These are phyloP conservation scores for Beauveria rudraprayagi DNA, from an alignment of 2,329 filamentous ascomycete species.

Conservation along the genomic window DNA sequence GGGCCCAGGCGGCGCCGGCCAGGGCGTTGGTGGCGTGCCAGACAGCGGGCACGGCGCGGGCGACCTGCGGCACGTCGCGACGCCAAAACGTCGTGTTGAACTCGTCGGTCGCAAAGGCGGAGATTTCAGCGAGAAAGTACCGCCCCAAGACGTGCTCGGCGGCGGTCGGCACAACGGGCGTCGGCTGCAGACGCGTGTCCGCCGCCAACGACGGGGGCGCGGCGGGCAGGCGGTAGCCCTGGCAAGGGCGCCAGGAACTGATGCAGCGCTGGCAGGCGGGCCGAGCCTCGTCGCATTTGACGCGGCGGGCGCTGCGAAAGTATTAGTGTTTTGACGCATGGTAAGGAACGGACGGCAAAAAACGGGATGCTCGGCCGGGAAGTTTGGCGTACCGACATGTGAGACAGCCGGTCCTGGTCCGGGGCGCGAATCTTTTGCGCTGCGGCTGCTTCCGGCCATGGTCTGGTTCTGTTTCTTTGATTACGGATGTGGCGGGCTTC, in stretches of 20 bases:
- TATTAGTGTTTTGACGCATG: too few relatives aligned
- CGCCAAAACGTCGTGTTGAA: background rate
- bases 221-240: background rate
- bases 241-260: background rate
- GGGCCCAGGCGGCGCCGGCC: background rate
- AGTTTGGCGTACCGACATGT: background rate
- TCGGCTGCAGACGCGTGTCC: background rate
- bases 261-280: background rate
- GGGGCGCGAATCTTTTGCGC: background rate
- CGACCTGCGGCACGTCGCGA: background rate
- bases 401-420: background rate
- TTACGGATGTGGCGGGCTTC: background rate
- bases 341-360: too few relatives aligned
- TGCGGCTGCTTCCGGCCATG: background rate
- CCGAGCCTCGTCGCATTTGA: background rate
- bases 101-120: background rate
- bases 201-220: background rate
- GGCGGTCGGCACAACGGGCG: background rate
- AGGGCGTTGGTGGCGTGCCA: constrained; percentile 1
- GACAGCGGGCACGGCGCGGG: background rate
- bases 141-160: background rate
- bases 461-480: background rate
- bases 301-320: background rate
- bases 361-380: background rate
- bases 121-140: background rate